Evolutionary conservation across 768 basidiomycete species (phyloP).

Genomic region (Kwoniella newhampshirensis): DNA sequence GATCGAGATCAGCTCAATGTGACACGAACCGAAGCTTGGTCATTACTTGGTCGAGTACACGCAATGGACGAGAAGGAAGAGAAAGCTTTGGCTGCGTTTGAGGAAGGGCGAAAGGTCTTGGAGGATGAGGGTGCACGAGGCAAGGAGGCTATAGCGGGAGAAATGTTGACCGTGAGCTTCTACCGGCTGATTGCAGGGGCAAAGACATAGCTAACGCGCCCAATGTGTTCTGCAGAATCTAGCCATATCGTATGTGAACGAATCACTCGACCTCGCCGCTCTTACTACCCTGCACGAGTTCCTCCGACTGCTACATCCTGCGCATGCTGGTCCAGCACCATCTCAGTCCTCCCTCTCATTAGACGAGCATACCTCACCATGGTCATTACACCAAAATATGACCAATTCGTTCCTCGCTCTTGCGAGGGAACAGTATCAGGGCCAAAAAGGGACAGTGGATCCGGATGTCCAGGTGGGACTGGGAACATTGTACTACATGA

Average conservation of each 20-base stretch:
- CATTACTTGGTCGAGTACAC: constrained; percentile 81
- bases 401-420: constrained; percentile 79
- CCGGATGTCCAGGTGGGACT: constrained; percentile 90
- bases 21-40: constrained; percentile 78
- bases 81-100: constrained; percentile 55
- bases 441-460: constrained; percentile 65
- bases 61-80: constrained; percentile 58
- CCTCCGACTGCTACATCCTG: constrained; percentile 64
- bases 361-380: constrained; percentile 54
- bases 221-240: constrained; percentile 64
- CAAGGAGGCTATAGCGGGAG: constrained; percentile 27
- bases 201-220: background rate
- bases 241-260: constrained; percentile 94
- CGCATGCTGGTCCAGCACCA: constrained; percentile 57
- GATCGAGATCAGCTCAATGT: constrained; percentile 13
- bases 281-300: constrained; percentile 82
- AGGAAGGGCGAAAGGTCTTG: constrained; percentile 45
- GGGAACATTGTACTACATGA: constrained; percentile 88
- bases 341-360: constrained; percentile 21
- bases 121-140: constrained; percentile 18
- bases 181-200: no score
- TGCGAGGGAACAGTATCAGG: constrained; percentile 73
- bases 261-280: constrained; percentile 81
- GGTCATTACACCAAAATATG: constrained; percentile 77
- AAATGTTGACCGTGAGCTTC: constrained; percentile 38